These are phyloP conservation scores for Bauhinia variegata DNA, from an alignment of 306 rosid species.

Conservation along the genomic window DNA sequence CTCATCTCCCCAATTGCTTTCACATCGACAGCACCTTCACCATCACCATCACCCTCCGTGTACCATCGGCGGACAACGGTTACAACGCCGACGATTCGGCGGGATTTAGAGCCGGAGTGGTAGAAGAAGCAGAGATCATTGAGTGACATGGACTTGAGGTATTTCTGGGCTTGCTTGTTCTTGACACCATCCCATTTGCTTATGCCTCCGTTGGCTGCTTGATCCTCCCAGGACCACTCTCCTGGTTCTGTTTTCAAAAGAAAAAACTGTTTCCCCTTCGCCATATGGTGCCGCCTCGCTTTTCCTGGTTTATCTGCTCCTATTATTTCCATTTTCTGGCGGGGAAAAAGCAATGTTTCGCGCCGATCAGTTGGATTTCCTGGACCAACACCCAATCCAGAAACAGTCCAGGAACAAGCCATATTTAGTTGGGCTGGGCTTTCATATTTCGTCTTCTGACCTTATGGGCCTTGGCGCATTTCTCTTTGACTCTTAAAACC, in stretches of 20 bases:
- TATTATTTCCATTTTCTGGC: too few species aligned
- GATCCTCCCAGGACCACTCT: slow-evolving; percentile 97
- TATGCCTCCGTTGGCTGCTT: slow-evolving; percentile 67
- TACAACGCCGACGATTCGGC: slow-evolving; percentile 80
- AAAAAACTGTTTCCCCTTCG: slow-evolving; percentile 42
- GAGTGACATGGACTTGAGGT: slow-evolving; percentile 73
- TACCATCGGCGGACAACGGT: slow-evolving; percentile 65
- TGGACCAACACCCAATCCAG: too few species aligned
- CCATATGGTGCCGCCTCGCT: slow-evolving; percentile 12
- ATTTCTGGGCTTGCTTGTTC: slow-evolving; percentile 84
- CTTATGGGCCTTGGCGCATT: too few species aligned
- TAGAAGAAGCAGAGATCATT: slow-evolving; percentile 79
- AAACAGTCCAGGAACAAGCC: too few species aligned
- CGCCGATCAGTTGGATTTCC: too few species aligned
- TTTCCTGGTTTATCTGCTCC: too few species aligned
- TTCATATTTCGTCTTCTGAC: too few species aligned
- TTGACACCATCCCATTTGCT: slow-evolving; percentile 91
- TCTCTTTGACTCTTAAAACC: too few species aligned
- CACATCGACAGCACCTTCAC: slow-evolving; percentile 64
- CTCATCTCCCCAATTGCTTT: slow-evolving; percentile 82
- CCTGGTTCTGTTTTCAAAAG: slow-evolving; percentile 80
- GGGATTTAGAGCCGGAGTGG: slow-evolving; percentile 80
- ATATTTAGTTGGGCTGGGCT: too few species aligned
- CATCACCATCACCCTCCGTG: slow-evolving; percentile 19
- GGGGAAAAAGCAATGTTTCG: too few species aligned